Conservation (phyloP, 176 grass and related monocot species). For the Triticum monococcum region DNA sequence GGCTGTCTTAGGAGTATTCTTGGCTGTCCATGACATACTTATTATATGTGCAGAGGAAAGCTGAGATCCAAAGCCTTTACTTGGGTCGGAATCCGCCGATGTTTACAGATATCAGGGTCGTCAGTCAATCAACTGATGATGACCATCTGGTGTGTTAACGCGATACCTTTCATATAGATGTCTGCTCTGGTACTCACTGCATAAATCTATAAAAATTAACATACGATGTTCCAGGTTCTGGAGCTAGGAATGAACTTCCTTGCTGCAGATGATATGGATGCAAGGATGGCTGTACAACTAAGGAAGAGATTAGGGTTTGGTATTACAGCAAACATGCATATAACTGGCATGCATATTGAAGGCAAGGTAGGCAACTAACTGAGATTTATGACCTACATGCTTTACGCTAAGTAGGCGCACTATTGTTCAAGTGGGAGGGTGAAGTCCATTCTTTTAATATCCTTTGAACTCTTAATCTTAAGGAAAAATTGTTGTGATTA, state of each 20-base stretch:
- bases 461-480: background rate
- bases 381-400: background rate
- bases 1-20: slow-evolving; percentile 2
- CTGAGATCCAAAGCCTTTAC: slow-evolving; percentile 80
- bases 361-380: slow-evolving; percentile 59
- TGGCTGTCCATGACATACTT: background rate
- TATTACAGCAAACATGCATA: slow-evolving; percentile 90
- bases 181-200: background rate
- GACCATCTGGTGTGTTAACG: slow-evolving; percentile 80
- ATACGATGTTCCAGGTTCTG: slow-evolving; percentile 62
- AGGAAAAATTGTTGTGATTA: background rate
- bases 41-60: slow-evolving; percentile 69
- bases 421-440: slow-evolving; percentile 1
- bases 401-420: background rate
- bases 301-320: slow-evolving; percentile 95
- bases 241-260: slow-evolving; percentile 97
- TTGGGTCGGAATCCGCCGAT: slow-evolving; percentile 86
- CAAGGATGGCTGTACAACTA: slow-evolving; percentile 77
- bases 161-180: background rate
- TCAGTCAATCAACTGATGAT: slow-evolving; percentile 72
- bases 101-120: slow-evolving; percentile 92
- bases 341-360: slow-evolving; percentile 96
- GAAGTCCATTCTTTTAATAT: background rate
- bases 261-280: slow-evolving; percentile 91
- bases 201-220: background rate